Conservation (phyloP, 129 eudicot species). For the Glebionis coronaria region DNA sequence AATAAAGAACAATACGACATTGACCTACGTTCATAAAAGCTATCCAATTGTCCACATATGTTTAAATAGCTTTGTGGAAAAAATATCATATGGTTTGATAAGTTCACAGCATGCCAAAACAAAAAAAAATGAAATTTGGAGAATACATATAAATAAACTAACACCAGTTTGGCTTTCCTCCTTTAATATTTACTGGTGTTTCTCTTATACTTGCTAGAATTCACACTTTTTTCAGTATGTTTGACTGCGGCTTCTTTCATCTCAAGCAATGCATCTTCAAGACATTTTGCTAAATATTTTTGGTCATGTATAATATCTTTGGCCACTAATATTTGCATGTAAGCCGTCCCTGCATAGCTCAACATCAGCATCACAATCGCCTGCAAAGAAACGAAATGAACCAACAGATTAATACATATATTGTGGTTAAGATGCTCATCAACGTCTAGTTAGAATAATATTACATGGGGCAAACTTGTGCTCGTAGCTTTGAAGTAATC, state of each 20-base stretch:
- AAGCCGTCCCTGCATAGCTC: constrained; percentile 72
- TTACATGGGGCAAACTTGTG: constrained; percentile 68
- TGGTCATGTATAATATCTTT: constrained; percentile 81
- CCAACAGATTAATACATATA: not conserved
- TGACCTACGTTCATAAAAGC: too few relatives aligned
- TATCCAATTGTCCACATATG: not conserved
- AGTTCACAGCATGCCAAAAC: not conserved
- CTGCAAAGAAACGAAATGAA: constrained; percentile 24
- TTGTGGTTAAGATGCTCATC: not conserved
- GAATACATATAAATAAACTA: not conserved
- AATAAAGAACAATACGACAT: too few relatives aligned
- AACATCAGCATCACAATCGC: constrained; percentile 82
- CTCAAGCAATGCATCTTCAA: constrained; percentile 72
- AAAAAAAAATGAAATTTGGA: not conserved
- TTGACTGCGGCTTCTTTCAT: constrained; percentile 57
- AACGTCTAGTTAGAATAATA: not conserved
- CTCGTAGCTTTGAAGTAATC: constrained; percentile 46
- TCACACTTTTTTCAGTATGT: not conserved
- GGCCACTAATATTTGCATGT: constrained; percentile 74
- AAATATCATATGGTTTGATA: not conserved
- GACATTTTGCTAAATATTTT: constrained; percentile 59
- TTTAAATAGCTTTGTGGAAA: not conserved
- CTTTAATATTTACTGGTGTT: not conserved
- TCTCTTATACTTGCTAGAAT: not conserved
- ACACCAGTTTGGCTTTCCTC: not conserved